A percentile compares a stretch with the other conserved stretches of the same genome.
Conservation (phyloP, 306 rosid species). For the Acacia melanoxylon region DNA sequence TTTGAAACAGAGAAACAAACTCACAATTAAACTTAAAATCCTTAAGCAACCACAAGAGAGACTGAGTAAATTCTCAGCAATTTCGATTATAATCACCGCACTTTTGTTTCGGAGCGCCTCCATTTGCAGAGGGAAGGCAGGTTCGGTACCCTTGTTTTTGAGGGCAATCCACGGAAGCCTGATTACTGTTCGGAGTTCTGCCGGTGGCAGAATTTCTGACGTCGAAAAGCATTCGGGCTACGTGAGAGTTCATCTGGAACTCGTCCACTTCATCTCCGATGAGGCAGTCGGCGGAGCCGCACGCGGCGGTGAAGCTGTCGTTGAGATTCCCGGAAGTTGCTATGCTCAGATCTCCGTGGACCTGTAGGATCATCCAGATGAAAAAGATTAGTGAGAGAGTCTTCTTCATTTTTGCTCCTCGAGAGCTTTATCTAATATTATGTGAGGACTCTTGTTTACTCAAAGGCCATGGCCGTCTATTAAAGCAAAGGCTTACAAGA, state of each 20-base stretch:
- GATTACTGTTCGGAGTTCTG: neutral
- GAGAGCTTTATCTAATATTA: neutral
- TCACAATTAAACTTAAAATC: neutral
- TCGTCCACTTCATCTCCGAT: conserved; percentile 27
- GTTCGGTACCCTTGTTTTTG: conserved; percentile 4
- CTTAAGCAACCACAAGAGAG: neutral
- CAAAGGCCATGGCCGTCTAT: conserved; percentile 3
- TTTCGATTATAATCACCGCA: neutral
- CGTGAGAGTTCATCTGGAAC: conserved; percentile 29
- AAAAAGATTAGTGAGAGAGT: conserved; percentile 13
- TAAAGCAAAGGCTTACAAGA: neutral
- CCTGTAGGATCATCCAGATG: conserved; percentile 2
- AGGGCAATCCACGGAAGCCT: conserved; percentile 24
- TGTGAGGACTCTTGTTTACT: neutral
- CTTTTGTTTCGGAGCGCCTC: conserved; percentile 5
- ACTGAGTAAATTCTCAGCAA: conserved; percentile 18
- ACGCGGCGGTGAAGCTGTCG: neutral
- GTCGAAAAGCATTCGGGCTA: conserved; percentile 33
- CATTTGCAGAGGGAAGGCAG: conserved; percentile 26
- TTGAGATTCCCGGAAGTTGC: conserved; percentile 17
- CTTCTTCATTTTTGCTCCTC: conserved; percentile 26
- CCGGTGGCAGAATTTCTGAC: neutral
- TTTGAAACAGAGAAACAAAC: neutral
- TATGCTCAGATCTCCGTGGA: conserved; percentile 20
- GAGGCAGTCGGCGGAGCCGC: conserved; percentile 31